These are phyloP conservation scores for Chlorociboria aeruginascens DNA, from an alignment of 495 filamentous ascomycete species.

Conservation along the genomic window DNA sequence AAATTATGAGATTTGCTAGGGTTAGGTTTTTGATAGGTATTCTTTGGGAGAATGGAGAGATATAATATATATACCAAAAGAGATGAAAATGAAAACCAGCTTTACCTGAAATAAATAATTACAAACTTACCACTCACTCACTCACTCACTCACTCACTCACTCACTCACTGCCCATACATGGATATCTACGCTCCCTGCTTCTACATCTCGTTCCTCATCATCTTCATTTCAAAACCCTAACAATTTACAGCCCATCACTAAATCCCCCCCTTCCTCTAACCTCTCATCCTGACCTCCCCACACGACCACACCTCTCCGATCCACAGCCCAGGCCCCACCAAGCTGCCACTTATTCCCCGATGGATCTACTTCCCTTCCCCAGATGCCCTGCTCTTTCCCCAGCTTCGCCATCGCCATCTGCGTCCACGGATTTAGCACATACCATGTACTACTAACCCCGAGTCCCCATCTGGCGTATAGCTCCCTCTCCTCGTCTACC, in stretches of 20 bases:
- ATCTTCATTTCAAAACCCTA: not conserved
- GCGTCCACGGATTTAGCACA: slow-evolving; percentile 29
- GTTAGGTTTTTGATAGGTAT: too few species aligned
- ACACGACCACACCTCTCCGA: not conserved
- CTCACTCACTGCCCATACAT: too few species aligned
- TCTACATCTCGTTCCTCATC: too few species aligned
- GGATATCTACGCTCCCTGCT: too few species aligned
- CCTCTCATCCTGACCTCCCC: not conserved
- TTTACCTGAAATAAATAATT: too few species aligned
- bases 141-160: too few species aligned
- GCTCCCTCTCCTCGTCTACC: slow-evolving; percentile 37
- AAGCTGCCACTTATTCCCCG: slow-evolving; percentile 45
- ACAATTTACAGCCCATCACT: not conserved
- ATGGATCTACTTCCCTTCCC: slow-evolving; percentile 37
- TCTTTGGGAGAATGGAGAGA: too few species aligned
- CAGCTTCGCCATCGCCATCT: slow-evolving; percentile 35
- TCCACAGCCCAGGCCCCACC: slow-evolving; percentile 36
- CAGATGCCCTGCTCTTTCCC: slow-evolving; percentile 42
- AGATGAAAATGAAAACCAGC: too few species aligned
- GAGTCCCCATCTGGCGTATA: slow-evolving; percentile 45
- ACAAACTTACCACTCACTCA: too few species aligned
- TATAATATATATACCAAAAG: too few species aligned
- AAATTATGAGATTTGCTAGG: too few species aligned
- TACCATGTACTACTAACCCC: slow-evolving; percentile 41
- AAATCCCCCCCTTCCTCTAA: not conserved